Evolutionary conservation across 306 rosid species (phyloP).

Genomic region (Boehmeria nivea): DNA sequence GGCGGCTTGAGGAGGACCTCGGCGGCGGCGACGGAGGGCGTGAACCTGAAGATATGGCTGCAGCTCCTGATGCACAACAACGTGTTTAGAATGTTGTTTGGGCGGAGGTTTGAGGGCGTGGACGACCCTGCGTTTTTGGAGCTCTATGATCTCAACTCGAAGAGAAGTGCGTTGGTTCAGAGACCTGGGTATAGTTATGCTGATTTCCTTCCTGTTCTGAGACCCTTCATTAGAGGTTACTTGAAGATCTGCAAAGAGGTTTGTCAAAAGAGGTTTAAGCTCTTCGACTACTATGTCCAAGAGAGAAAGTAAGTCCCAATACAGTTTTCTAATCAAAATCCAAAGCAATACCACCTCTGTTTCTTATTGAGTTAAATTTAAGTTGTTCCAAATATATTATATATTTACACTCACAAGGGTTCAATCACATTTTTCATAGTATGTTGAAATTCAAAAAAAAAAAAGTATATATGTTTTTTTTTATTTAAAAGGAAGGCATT

Average conservation of each 20-base stretch:
- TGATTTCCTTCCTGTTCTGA: constrained; percentile 75
- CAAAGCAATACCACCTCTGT: no score
- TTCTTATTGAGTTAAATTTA: no score
- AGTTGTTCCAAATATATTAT: no score
- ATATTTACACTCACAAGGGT: no score
- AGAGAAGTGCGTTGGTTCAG: constrained; percentile 78
- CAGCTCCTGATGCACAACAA: constrained; percentile 93
- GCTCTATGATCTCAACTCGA: constrained; percentile 57
- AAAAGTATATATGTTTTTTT: no score
- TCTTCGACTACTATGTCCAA: constrained; percentile 71
- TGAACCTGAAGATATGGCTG: constrained; percentile 47
- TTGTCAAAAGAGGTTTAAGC: constrained; percentile 58
- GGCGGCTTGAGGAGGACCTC: constrained; percentile 53
- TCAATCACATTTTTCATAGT: no score
- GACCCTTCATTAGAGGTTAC: constrained; percentile 75
- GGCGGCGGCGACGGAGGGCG: constrained; percentile 44
- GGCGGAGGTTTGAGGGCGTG: constrained; percentile 55
- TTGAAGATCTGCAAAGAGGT: constrained; percentile 78
- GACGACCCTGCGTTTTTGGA: constrained; percentile 43
- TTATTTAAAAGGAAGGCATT: constrained; percentile 48
- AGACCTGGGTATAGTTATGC: constrained; percentile 85
- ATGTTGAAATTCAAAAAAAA: no score
- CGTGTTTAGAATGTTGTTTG: constrained; percentile 87
- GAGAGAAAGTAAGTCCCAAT: constrained; percentile 73
- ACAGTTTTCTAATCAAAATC: no score